A percentile compares a stretch with the other conserved stretches of the same genome.
phyloP scores from a whole-genome alignment of 106 monocot genomes.

The Platanthera guangdongensis region DNA sequence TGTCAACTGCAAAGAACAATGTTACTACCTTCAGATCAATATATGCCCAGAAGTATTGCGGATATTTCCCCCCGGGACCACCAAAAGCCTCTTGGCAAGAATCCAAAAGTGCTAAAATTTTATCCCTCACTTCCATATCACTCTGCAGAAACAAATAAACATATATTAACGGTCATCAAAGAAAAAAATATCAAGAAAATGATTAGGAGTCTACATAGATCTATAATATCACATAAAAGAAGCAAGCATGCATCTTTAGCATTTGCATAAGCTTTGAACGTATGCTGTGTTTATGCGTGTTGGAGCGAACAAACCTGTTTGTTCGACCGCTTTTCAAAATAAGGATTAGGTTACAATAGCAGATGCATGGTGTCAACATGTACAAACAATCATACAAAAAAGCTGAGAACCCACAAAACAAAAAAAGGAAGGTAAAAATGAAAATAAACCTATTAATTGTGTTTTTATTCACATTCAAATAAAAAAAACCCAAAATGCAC shows the following conservation, averaged over 20 bases:
- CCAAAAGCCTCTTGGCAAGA: constrained; percentile 97
- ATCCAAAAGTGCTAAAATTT: constrained; percentile 71
- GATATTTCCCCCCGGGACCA: constrained; percentile 73
- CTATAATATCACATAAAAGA: neutral
- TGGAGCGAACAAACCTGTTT: too few species aligned
- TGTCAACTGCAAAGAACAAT: neutral
- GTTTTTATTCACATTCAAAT: too few species aligned
- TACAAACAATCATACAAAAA: too few species aligned
- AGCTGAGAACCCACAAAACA: too few species aligned
- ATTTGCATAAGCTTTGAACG: too few species aligned
- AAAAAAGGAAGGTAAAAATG: too few species aligned
- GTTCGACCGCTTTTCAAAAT: too few species aligned
- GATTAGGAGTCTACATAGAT: neutral
- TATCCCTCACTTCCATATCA: constrained; percentile 84
- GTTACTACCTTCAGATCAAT: constrained; percentile 53
- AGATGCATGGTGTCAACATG: too few species aligned
- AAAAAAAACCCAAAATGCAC: too few species aligned
- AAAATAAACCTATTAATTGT: too few species aligned
- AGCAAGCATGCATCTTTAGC: neutral
- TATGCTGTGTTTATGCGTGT: too few species aligned
- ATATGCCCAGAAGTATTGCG: constrained; percentile 83
- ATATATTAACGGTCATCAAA: neutral
- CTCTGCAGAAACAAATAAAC: constrained; percentile 22
- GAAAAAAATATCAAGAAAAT: neutral
- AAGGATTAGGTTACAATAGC: too few species aligned